Percentiles rank a stretch among this genome's conserved stretches.
phyloP scores from a whole-genome alignment of 2,329 filamentous ascomycete species.

The Hymenotorrendiella dingleyae region DNA sequence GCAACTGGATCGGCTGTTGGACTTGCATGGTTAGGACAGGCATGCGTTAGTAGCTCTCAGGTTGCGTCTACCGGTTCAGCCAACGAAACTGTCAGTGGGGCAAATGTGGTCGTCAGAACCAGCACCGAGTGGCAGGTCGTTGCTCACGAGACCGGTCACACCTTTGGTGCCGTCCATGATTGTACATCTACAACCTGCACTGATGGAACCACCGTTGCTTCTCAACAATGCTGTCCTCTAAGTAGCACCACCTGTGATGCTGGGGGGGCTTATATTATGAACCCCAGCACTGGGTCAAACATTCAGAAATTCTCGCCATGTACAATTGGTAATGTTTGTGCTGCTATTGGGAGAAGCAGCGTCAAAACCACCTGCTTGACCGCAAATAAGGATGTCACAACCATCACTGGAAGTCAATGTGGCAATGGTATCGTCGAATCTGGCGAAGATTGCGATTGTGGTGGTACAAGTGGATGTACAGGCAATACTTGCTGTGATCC shows the following conservation, averaged over 20 bases:
- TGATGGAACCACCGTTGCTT: slow-evolving; percentile 51
- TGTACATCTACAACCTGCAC: slow-evolving; percentile 66
- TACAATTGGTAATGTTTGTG: slow-evolving; percentile 89
- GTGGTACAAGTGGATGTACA: slow-evolving; percentile 65
- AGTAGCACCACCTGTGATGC: slow-evolving; percentile 65
- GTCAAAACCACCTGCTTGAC: slow-evolving; percentile 73
- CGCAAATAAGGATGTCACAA: slow-evolving; percentile 78
- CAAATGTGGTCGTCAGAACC: slow-evolving; percentile 85
- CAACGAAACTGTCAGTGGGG: slow-evolving; percentile 71
- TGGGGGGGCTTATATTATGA: slow-evolving; percentile 83
- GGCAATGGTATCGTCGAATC: slow-evolving; percentile 95
- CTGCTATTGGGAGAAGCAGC: slow-evolving; percentile 69
- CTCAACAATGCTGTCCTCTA: slow-evolving; percentile 75
- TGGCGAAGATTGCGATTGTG: slow-evolving; percentile 95
- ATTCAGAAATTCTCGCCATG: slow-evolving; percentile 83
- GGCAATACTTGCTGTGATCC: slow-evolving; percentile 79
- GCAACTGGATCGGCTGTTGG: slow-evolving; percentile 80
- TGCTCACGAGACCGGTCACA: slow-evolving; percentile 90
- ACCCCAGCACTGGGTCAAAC: slow-evolving; percentile 70
- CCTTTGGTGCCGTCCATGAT: slow-evolving; percentile 93
- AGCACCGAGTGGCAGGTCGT: slow-evolving; percentile 90
- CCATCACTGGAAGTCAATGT: slow-evolving; percentile 77
- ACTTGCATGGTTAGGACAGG: slow-evolving; percentile 86
- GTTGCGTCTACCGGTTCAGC: slow-evolving; percentile 42
- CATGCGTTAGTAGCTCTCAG: slow-evolving; percentile 60